phyloP scores from a whole-genome alignment of 1,284 basidiomycete genomes.

The Ganoderma lucidum region DNA sequence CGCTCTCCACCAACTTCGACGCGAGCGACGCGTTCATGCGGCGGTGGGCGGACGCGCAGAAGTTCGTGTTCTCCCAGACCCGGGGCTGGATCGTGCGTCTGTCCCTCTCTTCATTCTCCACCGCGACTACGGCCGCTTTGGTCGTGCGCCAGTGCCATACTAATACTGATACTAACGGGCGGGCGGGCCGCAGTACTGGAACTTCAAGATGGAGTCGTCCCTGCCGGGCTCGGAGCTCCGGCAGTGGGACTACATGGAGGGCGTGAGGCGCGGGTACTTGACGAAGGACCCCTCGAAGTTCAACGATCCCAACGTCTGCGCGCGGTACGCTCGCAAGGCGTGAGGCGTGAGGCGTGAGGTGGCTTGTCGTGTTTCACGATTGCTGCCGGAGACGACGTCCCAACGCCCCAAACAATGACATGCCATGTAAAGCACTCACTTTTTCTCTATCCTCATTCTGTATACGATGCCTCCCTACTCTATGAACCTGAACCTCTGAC shows the following conservation, averaged over 20 bases:
- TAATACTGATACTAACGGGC: too few species aligned
- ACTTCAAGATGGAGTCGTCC: slow-evolving; percentile 70
- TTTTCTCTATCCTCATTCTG: too few species aligned
- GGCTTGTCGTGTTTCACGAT: not conserved
- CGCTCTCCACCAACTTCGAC: not conserved
- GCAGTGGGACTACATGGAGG: slow-evolving; percentile 79
- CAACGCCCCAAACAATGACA: too few species aligned
- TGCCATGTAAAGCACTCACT: too few species aligned
- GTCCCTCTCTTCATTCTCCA: not conserved
- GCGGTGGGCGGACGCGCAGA: not conserved
- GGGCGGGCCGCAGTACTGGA: slow-evolving; percentile 59
- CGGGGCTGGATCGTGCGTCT: not conserved
- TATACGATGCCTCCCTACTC: too few species aligned
- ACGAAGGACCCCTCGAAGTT: slow-evolving; percentile 66
- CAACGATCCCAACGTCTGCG: slow-evolving; percentile 69
- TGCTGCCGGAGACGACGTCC: too few species aligned
- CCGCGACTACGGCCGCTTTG: too few species aligned
- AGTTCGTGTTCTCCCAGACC: not conserved
- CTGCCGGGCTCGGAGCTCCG: slow-evolving; percentile 51
- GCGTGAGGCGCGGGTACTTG: slow-evolving; percentile 62
- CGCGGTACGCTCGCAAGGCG: slow-evolving; percentile 46
- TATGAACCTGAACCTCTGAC: too few species aligned
- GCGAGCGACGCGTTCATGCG: not conserved
- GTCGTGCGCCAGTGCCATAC: too few species aligned
- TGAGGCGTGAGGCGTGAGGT: not conserved